Conservation (phyloP, 441 rosid genomes). For the Brassica balearica region DNA sequence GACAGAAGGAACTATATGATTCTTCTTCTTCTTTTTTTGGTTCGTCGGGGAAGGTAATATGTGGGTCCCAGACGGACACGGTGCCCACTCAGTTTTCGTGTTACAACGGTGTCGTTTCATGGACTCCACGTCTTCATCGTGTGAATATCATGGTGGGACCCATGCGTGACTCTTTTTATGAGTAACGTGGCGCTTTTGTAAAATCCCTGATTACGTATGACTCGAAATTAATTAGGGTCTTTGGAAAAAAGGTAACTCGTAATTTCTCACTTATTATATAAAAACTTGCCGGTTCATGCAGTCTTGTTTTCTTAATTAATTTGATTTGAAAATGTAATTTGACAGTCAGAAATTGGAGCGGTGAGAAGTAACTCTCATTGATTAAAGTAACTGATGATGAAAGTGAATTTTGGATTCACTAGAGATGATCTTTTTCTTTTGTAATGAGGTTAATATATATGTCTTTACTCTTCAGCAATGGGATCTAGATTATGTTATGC, state of each 20-base stretch:
- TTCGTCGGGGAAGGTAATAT: conserved; percentile 34
- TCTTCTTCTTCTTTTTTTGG: not conserved
- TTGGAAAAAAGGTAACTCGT: not conserved
- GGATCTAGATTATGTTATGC: not conserved
- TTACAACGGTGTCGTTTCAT: conserved; percentile 33
- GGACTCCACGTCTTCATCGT: conserved; percentile 24
- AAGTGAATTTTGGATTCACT: not conserved
- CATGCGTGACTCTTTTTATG: conserved; percentile 5
- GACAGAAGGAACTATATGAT: conserved; percentile 31
- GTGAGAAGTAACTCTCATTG: not conserved
- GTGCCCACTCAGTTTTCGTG: conserved; percentile 48
- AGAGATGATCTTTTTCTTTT: not conserved
- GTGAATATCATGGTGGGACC: conserved; percentile 37
- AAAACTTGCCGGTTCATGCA: not conserved
- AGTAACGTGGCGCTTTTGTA: conserved; percentile 29
- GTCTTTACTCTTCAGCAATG: not conserved
- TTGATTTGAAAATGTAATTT: not conserved
- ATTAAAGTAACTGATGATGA: not conserved
- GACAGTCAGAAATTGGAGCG: not conserved
- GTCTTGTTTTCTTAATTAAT: not conserved
- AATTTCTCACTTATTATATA: not conserved
- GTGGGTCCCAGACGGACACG: conserved; percentile 45
- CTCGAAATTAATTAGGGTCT: not conserved
- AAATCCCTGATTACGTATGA: not conserved
- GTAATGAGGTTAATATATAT: too few relatives aligned